Evolutionary conservation across 2,329 filamentous ascomycete genomes (phyloP).

Genomic region (Allantophomopsis lycopodina): DNA sequence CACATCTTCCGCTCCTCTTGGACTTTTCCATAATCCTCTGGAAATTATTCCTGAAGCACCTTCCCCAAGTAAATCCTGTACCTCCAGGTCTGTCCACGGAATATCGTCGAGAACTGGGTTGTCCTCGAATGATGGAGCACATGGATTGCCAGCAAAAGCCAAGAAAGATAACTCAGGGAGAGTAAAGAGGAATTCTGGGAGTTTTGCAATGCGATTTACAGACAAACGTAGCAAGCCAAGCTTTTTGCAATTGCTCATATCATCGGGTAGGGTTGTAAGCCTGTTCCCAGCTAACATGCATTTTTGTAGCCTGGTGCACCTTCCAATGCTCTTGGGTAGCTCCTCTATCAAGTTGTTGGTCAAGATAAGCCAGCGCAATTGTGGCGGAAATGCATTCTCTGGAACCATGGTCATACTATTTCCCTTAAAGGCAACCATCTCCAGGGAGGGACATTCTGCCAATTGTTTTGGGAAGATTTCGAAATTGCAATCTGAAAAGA

Average conservation of each 20-base stretch:
- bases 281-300: conserved; percentile 33
- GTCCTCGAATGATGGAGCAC: conserved; percentile 15
- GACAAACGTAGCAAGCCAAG: conserved; percentile 29
- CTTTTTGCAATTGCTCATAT: conserved; percentile 28
- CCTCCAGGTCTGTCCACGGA: conserved; percentile 24
- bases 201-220: conserved; percentile 22
- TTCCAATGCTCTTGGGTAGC: conserved; percentile 27
- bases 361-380: conserved; percentile 31
- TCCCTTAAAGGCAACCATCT: conserved; percentile 32
- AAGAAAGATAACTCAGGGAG: conserved; percentile 31
- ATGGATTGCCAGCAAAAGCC: conserved; percentile 33
- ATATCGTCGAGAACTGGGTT: conserved; percentile 21
- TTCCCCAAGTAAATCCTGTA: conserved; percentile 26
- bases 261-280: conserved; percentile 23
- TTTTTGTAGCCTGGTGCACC: conserved; percentile 28
- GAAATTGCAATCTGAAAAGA: conserved; percentile 32
- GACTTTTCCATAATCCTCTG: conserved; percentile 22
- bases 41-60: conserved; percentile 32
- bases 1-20: conserved; percentile 20
- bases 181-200: conserved; percentile 29
- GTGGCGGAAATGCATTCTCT: conserved; percentile 25
- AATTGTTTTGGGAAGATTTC: conserved; percentile 25
- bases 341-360: conserved; percentile 27
- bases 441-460: conserved; percentile 27
- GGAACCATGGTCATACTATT: conserved; percentile 29